Conservation (phyloP, 148 eudicot species). For the Pharnaceum exiguum region DNA sequence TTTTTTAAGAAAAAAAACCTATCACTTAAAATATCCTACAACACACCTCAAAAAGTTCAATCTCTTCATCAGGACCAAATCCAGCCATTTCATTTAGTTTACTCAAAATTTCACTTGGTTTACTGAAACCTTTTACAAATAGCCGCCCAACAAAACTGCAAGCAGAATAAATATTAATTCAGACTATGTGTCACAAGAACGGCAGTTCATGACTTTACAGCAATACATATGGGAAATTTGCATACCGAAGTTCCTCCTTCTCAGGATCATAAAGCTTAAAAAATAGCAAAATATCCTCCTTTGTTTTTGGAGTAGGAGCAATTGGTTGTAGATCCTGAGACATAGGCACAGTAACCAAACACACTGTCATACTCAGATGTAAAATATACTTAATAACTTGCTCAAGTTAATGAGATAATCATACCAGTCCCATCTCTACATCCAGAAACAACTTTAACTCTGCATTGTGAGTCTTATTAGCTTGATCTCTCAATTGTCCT, state of each 20-base stretch:
- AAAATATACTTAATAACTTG: neutral
- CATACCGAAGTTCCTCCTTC: constrained; percentile 85
- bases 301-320: constrained; percentile 67
- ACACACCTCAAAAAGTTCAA: constrained; percentile 75
- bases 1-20: too few relatives aligned
- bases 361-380: neutral
- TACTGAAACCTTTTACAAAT: constrained; percentile 57
- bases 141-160: constrained; percentile 82
- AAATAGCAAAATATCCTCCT: constrained; percentile 89
- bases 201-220: neutral
- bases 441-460: constrained; percentile 88
- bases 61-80: constrained; percentile 69
- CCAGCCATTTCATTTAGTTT: constrained; percentile 82
- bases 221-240: neutral
- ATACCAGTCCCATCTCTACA: constrained; percentile 74
- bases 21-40: neutral
- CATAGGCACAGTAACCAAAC: neutral
- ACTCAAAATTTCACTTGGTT: constrained; percentile 56
- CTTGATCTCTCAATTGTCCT: constrained; percentile 75
- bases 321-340: constrained; percentile 59
- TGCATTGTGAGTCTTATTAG: constrained; percentile 65
- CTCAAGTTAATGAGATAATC: neutral
- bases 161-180: constrained; percentile 13
- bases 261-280: constrained; percentile 88
- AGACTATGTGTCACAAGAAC: neutral